Evolutionary conservation across 306 rosid species (phyloP).

Genomic region (Gastrolobium bilobum): DNA sequence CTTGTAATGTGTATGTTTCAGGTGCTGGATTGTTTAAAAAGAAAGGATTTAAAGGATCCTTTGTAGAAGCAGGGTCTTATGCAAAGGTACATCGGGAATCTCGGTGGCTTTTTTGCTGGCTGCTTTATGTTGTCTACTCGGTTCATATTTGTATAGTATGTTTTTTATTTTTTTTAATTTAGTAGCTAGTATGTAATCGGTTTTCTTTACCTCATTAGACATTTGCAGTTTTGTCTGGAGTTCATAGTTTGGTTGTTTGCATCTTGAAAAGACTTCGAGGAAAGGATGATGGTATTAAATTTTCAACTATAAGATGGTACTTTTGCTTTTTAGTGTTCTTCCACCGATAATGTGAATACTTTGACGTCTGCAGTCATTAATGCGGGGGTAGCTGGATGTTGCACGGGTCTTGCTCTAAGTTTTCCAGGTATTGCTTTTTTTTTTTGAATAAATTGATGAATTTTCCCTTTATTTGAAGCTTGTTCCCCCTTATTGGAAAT

Average conservation of each 20-base stretch:
- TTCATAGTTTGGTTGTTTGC: constrained; percentile 96
- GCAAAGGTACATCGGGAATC: constrained; percentile 72
- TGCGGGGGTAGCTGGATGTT: constrained; percentile 98
- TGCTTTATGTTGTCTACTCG: background rate
- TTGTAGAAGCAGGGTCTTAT: constrained; percentile 84
- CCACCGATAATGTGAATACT: constrained; percentile 19
- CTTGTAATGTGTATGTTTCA: constrained; percentile 51
- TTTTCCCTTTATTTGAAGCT: background rate
- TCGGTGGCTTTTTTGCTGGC: constrained; percentile 36
- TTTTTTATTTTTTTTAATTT: constrained; percentile 8
- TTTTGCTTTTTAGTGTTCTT: constrained; percentile 5
- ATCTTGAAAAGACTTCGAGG: constrained; percentile 90
- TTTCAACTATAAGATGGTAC: constrained; percentile 31
- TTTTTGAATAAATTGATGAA: background rate
- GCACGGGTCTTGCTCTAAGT: constrained; percentile 98
- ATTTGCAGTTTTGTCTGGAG: constrained; percentile 98
- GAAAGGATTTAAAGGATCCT: constrained; percentile 94
- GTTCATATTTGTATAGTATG: background rate
- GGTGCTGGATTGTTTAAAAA: constrained; percentile 92
- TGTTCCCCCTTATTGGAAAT: constrained; percentile 16
- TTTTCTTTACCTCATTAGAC: constrained; percentile 61
- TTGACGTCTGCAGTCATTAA: constrained; percentile 75
- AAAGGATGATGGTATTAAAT: constrained; percentile 85
- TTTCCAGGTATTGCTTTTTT: constrained; percentile 72
- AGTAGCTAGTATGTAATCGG: background rate